Conservation (phyloP, 2,329 filamentous ascomycete species). For the Beauveria pseudobassiana region DNA sequence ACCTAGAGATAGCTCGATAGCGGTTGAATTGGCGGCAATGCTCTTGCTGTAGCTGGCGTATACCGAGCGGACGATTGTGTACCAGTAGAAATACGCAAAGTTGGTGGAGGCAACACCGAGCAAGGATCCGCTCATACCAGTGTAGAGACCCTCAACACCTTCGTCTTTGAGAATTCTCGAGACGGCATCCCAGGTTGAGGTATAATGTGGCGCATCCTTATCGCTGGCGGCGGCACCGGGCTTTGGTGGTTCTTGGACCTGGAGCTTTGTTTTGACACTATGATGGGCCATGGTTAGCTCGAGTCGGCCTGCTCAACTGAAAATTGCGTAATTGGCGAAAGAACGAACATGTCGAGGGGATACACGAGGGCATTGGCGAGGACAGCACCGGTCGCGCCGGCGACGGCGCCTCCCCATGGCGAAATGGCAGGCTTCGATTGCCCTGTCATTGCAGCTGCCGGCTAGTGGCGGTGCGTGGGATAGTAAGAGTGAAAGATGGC, state of each 20-base stretch:
- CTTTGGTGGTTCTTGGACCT: constrained; percentile 75
- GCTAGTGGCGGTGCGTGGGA: background rate
- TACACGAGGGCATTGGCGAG: constrained; percentile 94
- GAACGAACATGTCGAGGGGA: constrained; percentile 84
- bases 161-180: constrained; percentile 75
- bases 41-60: constrained; percentile 59
- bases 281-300: background rate
- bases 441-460: constrained; percentile 34
- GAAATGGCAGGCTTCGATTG: constrained; percentile 67
- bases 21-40: constrained; percentile 59
- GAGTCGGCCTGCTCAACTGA: background rate
- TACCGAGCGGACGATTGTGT: constrained; percentile 75
- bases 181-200: constrained; percentile 82
- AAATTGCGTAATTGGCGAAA: constrained; percentile 6
- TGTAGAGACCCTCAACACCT: constrained; percentile 75
- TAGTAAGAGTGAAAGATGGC: background rate
- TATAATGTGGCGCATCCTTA: constrained; percentile 62
- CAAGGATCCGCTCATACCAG: constrained; percentile 78
- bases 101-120: constrained; percentile 94
- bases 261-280: constrained; percentile 91
- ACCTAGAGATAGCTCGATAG: constrained; percentile 75
- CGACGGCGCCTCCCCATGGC: constrained; percentile 87
- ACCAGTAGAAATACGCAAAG: constrained; percentile 99
- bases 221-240: constrained; percentile 34
- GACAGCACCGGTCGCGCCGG: constrained; percentile 86